phyloP scores from a whole-genome alignment of 1,284 basidiomycete genomes.

The Ceratobasidium theobromae region DNA sequence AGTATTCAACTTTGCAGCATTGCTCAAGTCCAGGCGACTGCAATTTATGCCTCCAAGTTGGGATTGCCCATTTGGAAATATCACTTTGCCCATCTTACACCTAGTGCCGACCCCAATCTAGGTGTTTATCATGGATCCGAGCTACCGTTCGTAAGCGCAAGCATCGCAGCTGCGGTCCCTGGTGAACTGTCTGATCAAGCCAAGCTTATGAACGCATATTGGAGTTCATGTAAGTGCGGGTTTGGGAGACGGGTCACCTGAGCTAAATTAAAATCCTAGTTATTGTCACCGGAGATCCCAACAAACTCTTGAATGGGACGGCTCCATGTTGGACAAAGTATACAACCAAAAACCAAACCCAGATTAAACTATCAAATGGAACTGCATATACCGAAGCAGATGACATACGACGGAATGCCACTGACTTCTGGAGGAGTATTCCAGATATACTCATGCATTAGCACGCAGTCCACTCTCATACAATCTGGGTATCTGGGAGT shows the following conservation, averaged over 20 bases:
- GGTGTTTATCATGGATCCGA: constrained; percentile 18
- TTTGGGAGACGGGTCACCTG: background rate
- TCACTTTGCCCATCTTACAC: constrained; percentile 16
- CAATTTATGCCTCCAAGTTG: constrained; percentile 16
- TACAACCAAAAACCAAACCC: background rate
- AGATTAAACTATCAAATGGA: constrained; percentile 23
- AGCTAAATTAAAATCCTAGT: background rate
- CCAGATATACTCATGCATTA: constrained; percentile 26
- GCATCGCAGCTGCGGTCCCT: background rate
- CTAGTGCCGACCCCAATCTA: background rate
- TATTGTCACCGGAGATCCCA: constrained; percentile 22
- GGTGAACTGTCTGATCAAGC: constrained; percentile 9
- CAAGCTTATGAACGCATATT: constrained; percentile 27
- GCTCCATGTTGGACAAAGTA: constrained; percentile 8
- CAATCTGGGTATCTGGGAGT: background rate
- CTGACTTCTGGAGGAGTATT: constrained; percentile 29
- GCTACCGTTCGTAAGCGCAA: constrained; percentile 9
- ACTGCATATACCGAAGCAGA: constrained; percentile 11
- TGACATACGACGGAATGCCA: constrained; percentile 21
- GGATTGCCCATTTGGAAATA: constrained; percentile 20
- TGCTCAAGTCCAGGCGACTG: constrained; percentile 23
- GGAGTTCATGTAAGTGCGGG: constrained; percentile 15
- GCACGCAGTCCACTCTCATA: background rate
- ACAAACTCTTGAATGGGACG: background rate
- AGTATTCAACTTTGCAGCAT: background rate